Percentiles rank a stretch among this genome's conserved stretches.
Evolutionary conservation across 352 stramenopile genomes (phyloP).

Genomic region (Phytopythium mirpurense): DNA sequence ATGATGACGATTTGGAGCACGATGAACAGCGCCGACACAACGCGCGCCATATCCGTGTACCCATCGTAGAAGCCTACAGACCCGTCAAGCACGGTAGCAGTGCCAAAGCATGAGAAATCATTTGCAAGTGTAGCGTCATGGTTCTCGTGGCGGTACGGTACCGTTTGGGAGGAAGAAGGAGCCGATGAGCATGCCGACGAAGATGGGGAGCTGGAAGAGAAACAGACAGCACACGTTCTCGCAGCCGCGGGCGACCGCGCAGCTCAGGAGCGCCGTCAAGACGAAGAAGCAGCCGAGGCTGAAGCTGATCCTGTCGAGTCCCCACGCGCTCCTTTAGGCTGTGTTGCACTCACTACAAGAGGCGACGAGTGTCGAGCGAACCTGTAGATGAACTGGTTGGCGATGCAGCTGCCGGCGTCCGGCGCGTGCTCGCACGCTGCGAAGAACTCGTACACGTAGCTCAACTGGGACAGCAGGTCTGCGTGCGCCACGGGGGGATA

Average conservation of each 20-base stretch:
- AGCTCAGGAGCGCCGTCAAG: slow-evolving; percentile 48
- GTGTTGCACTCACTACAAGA: not conserved
- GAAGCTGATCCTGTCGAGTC: slow-evolving; percentile 52
- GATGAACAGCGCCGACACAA: slow-evolving; percentile 60
- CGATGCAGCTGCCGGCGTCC: slow-evolving; percentile 42
- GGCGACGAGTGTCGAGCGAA: slow-evolving; percentile 2
- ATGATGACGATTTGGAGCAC: slow-evolving; percentile 82
- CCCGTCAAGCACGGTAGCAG: not conserved
- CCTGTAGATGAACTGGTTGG: slow-evolving; percentile 73
- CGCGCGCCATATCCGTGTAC: slow-evolving; percentile 53
- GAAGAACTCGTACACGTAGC: slow-evolving; percentile 33
- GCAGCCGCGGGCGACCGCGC: slow-evolving; percentile 33
- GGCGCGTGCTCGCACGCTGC: slow-evolving; percentile 31
- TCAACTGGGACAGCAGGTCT: slow-evolving; percentile 34
- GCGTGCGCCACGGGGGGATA: not conserved
- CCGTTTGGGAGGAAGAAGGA: slow-evolving; percentile 71
- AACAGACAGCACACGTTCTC: slow-evolving; percentile 63
- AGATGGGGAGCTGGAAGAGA: slow-evolving; percentile 62
- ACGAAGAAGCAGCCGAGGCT: slow-evolving; percentile 64
- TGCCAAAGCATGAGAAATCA: not conserved
- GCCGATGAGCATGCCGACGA: slow-evolving; percentile 32
- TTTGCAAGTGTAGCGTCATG: too few species aligned
- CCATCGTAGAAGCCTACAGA: slow-evolving; percentile 56
- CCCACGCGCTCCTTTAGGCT: too few species aligned
- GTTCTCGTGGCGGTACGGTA: slow-evolving; percentile 5